These are phyloP conservation scores for Biscutella laevigata DNA, from an alignment of 441 rosid genomes.

Conservation along the genomic window DNA sequence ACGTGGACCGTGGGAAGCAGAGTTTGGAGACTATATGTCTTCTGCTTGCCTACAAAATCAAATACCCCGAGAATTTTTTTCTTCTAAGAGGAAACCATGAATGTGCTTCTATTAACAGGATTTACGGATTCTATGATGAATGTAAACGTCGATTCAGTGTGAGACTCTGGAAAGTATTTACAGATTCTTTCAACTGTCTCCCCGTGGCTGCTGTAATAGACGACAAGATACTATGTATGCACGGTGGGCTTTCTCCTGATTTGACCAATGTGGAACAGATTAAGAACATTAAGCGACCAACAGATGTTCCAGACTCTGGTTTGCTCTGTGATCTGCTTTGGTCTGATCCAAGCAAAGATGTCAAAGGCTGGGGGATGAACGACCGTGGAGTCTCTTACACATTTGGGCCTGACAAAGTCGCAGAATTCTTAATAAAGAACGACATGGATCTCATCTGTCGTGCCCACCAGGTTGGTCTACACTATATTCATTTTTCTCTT, in stretches of 20 bases:
- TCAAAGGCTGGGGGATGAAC: constrained; percentile 61
- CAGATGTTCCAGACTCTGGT: constrained; percentile 68
- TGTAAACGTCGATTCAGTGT: constrained; percentile 67
- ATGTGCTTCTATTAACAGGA: constrained; percentile 63
- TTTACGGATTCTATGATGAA: constrained; percentile 72
- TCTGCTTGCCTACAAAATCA: constrained; percentile 62
- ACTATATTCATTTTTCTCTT: neutral
- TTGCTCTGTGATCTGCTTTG: constrained; percentile 63
- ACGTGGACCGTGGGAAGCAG: constrained; percentile 74
- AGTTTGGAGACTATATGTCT: constrained; percentile 69
- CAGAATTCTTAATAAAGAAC: constrained; percentile 44
- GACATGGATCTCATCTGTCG: constrained; percentile 70
- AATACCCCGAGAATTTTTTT: constrained; percentile 65
- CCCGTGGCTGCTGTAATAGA: constrained; percentile 70
- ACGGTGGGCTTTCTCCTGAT: constrained; percentile 71
- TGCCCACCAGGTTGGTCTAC: constrained; percentile 54
- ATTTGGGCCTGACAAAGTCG: constrained; percentile 53
- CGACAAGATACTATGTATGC: constrained; percentile 72
- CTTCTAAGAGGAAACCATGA: constrained; percentile 68
- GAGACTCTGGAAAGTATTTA: constrained; percentile 55
- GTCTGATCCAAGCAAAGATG: constrained; percentile 64
- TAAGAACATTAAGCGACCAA: constrained; percentile 45
- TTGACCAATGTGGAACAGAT: constrained; percentile 49
- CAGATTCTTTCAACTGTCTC: constrained; percentile 67
- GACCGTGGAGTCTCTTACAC: constrained; percentile 69